Evolutionary conservation across 257 asterid species (phyloP), one percentile per base, ranked within the genome.

Genomic region (Galeopsis tetrahit): DNA sequence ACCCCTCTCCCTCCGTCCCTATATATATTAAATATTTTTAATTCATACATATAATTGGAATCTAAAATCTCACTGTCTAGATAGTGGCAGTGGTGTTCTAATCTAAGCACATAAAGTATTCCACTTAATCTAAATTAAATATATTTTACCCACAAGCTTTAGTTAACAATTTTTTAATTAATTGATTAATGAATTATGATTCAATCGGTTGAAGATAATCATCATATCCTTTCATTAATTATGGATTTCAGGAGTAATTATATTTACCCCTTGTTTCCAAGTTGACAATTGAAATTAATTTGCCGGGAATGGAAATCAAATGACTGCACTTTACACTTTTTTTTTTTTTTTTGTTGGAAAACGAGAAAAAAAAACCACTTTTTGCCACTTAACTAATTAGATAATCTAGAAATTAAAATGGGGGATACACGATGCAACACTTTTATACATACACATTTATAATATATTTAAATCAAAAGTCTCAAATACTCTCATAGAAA

Each of bases 271-370:
- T 13, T 14, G 9, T 2, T 57, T 48, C 15, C 46, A 40, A 66
- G 15, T 52, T 62, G 38, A 62, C 31, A 52, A 36, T 33, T 17
- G 8, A 68, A 28, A 66, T 5, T 8, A 59, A 46, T 21, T 60
- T 1, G 6, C 3, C 9, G 28, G 57, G 51, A 3, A 36, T 61
- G 40, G 33, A 44, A 58, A 64, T 44, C 63, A 56, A 63, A 73
- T 81, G 60, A 73, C 73, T 77, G 77, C 77, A 69, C 77, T 81
- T 81, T 32, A 64, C 59, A 48, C 65, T 38, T 8, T 69, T 80
- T 62, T 21, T 21, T 21, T 21, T 21, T 21, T 21, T 21, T 21
- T 21, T 21, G 66, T 42, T 72, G 79, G 72, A 68, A 61, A 56
- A 57, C 48, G 46, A 60, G 53, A 51, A 69, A 59, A 68, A 32